phyloP scores from a whole-genome alignment of 2,329 filamentous ascomycete genomes.

The Botrytis tulipae region DNA sequence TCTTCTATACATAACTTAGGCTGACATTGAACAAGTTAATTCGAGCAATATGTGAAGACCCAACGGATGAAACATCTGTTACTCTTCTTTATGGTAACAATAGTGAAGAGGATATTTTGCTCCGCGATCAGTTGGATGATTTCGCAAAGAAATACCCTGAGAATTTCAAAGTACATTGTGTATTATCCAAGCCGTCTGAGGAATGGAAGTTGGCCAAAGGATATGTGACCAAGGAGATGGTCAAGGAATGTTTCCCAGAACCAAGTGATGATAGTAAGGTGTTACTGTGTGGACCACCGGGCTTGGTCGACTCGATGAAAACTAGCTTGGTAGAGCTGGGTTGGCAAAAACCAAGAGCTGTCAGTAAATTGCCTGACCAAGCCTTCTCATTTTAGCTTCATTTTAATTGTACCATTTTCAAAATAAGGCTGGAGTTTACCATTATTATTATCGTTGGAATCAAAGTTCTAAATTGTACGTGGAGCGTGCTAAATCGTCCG shows the following conservation, averaged over 20 bases:
- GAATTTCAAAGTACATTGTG: conserved; percentile 56
- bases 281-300: conserved; percentile 60
- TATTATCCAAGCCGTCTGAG: conserved; percentile 49
- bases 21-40: conserved; percentile 47
- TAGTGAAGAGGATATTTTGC: conserved; percentile 57
- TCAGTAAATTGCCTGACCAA: conserved; percentile 53
- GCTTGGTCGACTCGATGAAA: conserved; percentile 58
- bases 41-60: conserved; percentile 60
- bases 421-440: not conserved
- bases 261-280: conserved; percentile 50
- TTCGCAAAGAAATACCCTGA: conserved; percentile 51
- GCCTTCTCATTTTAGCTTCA: conserved; percentile 50
- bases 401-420: not conserved
- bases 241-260: conserved; percentile 49
- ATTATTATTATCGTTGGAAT: not conserved
- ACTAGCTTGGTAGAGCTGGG: conserved; percentile 49
- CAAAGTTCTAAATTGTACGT: not conserved
- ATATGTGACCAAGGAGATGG: conserved; percentile 51
- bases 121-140: conserved; percentile 54
- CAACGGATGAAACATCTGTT: conserved; percentile 55
- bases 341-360: conserved; percentile 49
- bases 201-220: conserved; percentile 51
- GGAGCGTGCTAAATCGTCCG: not conserved
- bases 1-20: not conserved
- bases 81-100: conserved; percentile 60